phyloP scores from a whole-genome alignment of 108 stramenopile genomes.

The Aurantiochytrium sp. region DNA sequence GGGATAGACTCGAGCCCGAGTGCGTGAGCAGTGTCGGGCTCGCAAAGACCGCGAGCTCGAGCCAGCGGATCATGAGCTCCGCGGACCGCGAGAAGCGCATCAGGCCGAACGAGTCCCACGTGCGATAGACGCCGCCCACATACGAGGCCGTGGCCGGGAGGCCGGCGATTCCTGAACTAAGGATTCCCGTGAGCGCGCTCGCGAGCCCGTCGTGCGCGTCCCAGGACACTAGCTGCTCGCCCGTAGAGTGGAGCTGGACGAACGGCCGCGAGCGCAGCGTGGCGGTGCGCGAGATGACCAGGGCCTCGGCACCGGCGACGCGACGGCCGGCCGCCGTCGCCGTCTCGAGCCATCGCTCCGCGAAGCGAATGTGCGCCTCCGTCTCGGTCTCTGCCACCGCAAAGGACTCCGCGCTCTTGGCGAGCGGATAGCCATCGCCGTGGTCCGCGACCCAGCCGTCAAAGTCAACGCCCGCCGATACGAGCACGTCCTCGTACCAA shows the following conservation, averaged over 20 bases:
- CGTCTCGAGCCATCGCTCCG: background rate
- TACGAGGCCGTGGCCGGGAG: background rate
- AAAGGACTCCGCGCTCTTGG: background rate
- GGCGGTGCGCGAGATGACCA: background rate
- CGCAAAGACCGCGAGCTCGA: conserved; percentile 28
- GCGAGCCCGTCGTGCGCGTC: conserved; percentile 12
- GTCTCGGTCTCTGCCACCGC: background rate
- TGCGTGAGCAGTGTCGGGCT: background rate
- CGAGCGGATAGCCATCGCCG: background rate
- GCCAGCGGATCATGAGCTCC: conserved; percentile 8
- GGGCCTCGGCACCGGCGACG: background rate
- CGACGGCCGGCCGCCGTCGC: background rate
- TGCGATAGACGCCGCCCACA: background rate
- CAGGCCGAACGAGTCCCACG: conserved; percentile 12
- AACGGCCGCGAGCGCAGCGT: background rate
- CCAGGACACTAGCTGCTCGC: background rate
- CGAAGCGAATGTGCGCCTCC: background rate
- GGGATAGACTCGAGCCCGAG: background rate
- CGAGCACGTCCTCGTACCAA: background rate
- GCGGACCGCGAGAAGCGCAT: background rate
- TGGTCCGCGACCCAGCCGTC: conserved; percentile 28
- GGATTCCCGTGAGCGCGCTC: background rate
- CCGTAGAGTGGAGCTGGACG: background rate
- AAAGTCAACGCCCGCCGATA: background rate
- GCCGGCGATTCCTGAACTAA: background rate